phyloP scores from a whole-genome alignment of 2,329 filamentous ascomycete genomes.

The Nemania bipapillata region DNA sequence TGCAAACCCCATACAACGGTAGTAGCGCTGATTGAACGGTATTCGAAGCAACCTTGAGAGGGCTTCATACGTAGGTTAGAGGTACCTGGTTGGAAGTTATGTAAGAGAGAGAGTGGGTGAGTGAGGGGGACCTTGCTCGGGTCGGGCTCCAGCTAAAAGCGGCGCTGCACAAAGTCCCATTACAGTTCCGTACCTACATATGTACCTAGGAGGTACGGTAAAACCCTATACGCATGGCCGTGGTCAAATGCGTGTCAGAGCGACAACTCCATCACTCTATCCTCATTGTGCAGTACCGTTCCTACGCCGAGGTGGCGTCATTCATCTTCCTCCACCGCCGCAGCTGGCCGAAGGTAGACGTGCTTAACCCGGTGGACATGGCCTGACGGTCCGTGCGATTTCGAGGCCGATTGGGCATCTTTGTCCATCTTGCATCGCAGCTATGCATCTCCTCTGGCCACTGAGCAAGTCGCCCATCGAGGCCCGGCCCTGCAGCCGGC shows the following conservation, averaged over 20 bases:
- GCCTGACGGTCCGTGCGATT: conserved; percentile 28
- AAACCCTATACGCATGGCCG: too few species aligned
- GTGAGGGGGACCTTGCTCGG: too few species aligned
- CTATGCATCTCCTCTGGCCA: conserved; percentile 28
- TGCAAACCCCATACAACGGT: too few species aligned
- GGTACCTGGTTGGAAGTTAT: too few species aligned
- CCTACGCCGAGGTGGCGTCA: conserved; percentile 26
- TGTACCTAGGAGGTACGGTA: too few species aligned
- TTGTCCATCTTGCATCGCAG: conserved; percentile 9
- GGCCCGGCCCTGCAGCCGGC: conserved; percentile 16
- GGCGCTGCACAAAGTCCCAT: too few species aligned
- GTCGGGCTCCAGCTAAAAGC: too few species aligned
- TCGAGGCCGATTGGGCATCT: conserved; percentile 34
- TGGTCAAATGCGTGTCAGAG: background rate
- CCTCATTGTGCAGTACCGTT: background rate
- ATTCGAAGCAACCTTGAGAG: too few species aligned
- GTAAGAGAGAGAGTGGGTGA: too few species aligned
- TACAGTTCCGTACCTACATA: too few species aligned
- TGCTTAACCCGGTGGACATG: conserved; percentile 30
- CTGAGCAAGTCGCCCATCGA: conserved; percentile 4
- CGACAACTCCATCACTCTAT: background rate
- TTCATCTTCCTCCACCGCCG: conserved; percentile 21
- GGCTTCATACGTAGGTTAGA: too few species aligned
- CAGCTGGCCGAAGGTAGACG: conserved; percentile 38
- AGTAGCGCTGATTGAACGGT: too few species aligned